Base-by-base conservation (phyloP, 83 land plant genomes). In the Picea mariana region DNA sequence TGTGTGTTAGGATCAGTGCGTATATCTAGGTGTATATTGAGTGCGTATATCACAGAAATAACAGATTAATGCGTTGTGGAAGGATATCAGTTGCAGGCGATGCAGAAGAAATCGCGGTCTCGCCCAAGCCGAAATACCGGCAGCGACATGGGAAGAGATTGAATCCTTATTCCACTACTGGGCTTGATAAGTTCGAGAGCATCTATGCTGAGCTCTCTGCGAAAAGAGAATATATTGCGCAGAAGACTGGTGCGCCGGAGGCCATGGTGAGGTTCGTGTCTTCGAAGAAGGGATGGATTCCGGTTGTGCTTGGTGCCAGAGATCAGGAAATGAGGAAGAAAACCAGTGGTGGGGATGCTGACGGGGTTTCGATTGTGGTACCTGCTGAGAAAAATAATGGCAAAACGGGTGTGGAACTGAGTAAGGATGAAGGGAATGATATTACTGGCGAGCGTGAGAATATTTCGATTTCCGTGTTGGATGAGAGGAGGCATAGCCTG, bases 61-160 rank as follows among this genome's bases (percentile, higher is more conserved):
- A n/a, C n/a, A 12, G 2, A 40, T 71, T 71, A 11, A 71, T 71
- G 75, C 23, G 49, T 40, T 71, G 75, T 71, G 75, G 75, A 47
- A 42, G 75, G 5, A 20, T 71, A 71, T 71, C 21, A 40, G 75
- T 71, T 52, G 23, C 42, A 34, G 75, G 75, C 20, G 75, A 20
- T 42, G 11, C 52, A 42, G 75, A 71, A 8, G 49, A 71, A 12
- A 42, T 38, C 11, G 1, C 27, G 21, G 6, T 65, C 67, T 65
- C 67, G 20, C 67, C 67, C 3, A 65, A 1, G 27, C 6, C 47
- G 7, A 42, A 7, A 42, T 9, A 9, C 27, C 27, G 8, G 21
- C 67, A 7, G 67, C 24, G 40, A 17, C 47, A 42, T 42, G 75
- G 49, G 47, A 71, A 18, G 2, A 71, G 8, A 7, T 5, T 0